Base-by-base conservation (phyloP, 2,329 filamentous ascomycete species). In the Fusarium sp. region DNA sequence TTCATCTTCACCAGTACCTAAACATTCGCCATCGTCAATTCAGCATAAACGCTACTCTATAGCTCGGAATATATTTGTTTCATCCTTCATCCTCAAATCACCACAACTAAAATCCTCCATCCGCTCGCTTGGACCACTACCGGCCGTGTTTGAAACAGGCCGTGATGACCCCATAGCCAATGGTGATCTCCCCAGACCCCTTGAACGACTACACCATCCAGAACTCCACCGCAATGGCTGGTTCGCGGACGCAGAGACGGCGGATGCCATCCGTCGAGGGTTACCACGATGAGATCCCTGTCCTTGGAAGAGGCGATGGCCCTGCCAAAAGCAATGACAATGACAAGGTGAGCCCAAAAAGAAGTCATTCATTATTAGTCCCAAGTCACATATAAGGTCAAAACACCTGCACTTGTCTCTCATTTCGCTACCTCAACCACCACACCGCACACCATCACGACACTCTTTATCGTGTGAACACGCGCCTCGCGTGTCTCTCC, bases 381-480 rank as follows among this genome's bases (percentile, higher is more conserved):
- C 9, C 30, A 30, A 37, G 61, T 58, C 37, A 65, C 61, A 66
- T 46, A 63, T 52, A 59, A 54, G 62, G 28, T 46, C 44, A 46
- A 71, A 26, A 26, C 43, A 53, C 39, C 48, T 70, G 34, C 51
- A 46, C 26, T 41, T 39, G 57, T 49, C 61, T 49, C 51, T 65
- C 34, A 30, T 62, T 59, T 49, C 42, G 54, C 49, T 37, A 52
- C 59, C 25, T 53, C 53, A 55, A 53, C 45, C 53, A 43, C 50
- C 50, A 55, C 43, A 56, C 53, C 65, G 52, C 58, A 50, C 62
- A 45, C 62, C 67, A 55, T 50, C 45, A 58, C 65, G 63, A 71
- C 67, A 59, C 58, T 70, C 67, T 37, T 69, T 70, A 65, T 69
- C 59, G 67, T 70, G 72, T 74, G 67, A 74, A 73, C 72, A 71